phyloP scores from a whole-genome alignment of 352 stramenopile species.

The Globisporangium nagaii region DNA sequence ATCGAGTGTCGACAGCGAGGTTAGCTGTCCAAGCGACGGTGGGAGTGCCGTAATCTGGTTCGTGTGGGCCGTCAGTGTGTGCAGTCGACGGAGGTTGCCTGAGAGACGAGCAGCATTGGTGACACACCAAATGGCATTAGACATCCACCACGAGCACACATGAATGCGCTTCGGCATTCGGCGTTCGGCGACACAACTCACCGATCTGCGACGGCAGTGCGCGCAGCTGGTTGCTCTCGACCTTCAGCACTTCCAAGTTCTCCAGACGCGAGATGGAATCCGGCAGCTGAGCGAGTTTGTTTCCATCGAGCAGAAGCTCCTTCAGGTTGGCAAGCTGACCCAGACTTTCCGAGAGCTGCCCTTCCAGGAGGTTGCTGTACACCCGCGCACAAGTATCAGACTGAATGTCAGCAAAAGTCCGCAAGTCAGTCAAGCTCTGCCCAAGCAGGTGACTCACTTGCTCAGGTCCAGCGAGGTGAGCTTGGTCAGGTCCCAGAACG shows the following conservation, averaged over 20 bases:
- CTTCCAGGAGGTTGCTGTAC: constrained; percentile 57
- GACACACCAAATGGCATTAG: too few species aligned
- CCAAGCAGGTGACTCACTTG: constrained; percentile 44
- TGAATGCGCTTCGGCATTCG: background rate
- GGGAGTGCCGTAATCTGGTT: constrained; percentile 61
- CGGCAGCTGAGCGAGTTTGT: constrained; percentile 56
- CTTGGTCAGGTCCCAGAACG: constrained; percentile 49
- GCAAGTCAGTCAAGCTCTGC: background rate
- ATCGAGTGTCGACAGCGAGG: constrained; percentile 47
- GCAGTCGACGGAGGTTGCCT: constrained; percentile 38
- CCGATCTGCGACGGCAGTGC: constrained; percentile 48
- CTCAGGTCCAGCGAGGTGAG: constrained; percentile 69
- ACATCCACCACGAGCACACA: too few species aligned
- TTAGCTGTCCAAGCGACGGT: constrained; percentile 35
- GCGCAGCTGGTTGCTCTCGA: constrained; percentile 61
- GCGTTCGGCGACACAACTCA: constrained; percentile 8
- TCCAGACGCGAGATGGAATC: constrained; percentile 35
- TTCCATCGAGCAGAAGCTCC: constrained; percentile 56
- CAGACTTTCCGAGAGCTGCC: constrained; percentile 38
- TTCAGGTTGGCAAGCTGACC: constrained; percentile 47
- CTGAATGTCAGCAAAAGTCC: background rate
- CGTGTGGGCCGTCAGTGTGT: constrained; percentile 51
- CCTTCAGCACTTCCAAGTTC: constrained; percentile 48
- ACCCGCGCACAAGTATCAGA: constrained; percentile 9
- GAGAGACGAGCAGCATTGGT: background rate